Conservation (phyloP, 176 grass and related monocot species). For the bread wheat (Triticum aestivum) region DNA sequence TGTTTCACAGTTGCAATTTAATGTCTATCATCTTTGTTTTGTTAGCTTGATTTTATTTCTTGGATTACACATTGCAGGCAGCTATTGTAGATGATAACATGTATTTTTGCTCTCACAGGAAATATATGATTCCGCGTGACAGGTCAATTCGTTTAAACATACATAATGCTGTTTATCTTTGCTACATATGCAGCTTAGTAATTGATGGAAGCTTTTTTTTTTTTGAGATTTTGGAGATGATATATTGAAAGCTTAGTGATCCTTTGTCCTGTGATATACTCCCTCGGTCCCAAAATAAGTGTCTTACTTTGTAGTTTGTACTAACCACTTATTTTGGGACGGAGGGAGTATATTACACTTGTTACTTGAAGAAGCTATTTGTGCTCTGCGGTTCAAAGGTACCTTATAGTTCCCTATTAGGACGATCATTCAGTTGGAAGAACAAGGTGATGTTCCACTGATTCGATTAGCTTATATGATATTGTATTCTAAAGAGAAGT, state of each 20-base stretch:
- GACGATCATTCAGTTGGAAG: background rate
- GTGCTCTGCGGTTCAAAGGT: background rate
- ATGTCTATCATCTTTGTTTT: conserved; percentile 10
- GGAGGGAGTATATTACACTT: background rate
- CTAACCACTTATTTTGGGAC: too few species aligned
- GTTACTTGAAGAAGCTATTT: background rate
- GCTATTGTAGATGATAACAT: conserved; percentile 11
- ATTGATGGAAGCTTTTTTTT: too few species aligned
- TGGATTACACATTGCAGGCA: background rate
- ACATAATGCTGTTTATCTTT: background rate
- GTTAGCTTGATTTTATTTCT: conserved; percentile 10
- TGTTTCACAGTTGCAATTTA: conserved; percentile 9
- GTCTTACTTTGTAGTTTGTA: background rate
- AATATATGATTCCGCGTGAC: background rate
- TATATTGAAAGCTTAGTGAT: too few species aligned
- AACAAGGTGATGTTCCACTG: background rate
- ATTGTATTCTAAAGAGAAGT: background rate
- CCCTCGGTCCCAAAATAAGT: too few species aligned
- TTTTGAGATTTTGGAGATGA: too few species aligned
- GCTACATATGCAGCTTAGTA: background rate
- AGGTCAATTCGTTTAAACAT: conserved; percentile 28
- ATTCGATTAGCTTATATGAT: background rate
- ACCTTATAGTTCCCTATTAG: background rate
- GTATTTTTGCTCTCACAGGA: conserved; percentile 19
- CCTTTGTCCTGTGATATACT: background rate